A percentile compares a stretch with the other conserved stretches of the same genome.
These are phyloP conservation scores for Castanopsis chinensis DNA, from an alignment of 306 rosid genomes.

Conservation along the genomic window DNA sequence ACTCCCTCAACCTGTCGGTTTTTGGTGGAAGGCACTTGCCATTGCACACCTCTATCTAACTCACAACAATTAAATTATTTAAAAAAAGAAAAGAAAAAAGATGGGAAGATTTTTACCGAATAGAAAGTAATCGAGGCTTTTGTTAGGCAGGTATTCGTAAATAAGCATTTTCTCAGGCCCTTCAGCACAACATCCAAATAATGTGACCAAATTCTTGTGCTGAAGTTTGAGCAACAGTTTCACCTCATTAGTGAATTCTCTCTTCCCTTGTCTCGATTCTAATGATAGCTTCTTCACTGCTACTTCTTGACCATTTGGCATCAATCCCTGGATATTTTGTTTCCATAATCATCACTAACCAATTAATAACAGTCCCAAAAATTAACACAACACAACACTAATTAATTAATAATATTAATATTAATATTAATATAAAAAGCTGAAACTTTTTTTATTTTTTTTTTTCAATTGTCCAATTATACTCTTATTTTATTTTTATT, in stretches of 20 bases:
- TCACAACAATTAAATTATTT: too few species aligned
- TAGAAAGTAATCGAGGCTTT: constrained; percentile 77
- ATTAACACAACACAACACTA: too few species aligned
- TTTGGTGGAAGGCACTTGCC: too few species aligned
- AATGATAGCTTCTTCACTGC: constrained; percentile 83
- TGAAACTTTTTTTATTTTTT: too few species aligned
- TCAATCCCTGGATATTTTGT: constrained; percentile 56
- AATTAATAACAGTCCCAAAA: not conserved
- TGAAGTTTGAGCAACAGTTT: constrained; percentile 67
- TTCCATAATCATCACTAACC: not conserved
- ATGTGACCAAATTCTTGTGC: constrained; percentile 74
- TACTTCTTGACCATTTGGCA: constrained; percentile 88
- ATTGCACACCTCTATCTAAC: too few species aligned
- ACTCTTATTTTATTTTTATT: too few species aligned
- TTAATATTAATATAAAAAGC: too few species aligned
- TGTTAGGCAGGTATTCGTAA: constrained; percentile 82
- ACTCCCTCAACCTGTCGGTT: too few species aligned
- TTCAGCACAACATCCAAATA: constrained; percentile 83
- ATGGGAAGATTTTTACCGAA: constrained; percentile 46
- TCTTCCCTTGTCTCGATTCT: constrained; percentile 76
- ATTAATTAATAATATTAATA: too few species aligned
- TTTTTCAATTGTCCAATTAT: too few species aligned
- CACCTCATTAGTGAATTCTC: constrained; percentile 84
- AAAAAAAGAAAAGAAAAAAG: too few species aligned
- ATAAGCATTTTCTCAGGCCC: constrained; percentile 97